These are phyloP conservation scores for Bothriochloa decipiens DNA, from an alignment of 176 grass and related monocot genomes.

Conservation along the genomic window DNA sequence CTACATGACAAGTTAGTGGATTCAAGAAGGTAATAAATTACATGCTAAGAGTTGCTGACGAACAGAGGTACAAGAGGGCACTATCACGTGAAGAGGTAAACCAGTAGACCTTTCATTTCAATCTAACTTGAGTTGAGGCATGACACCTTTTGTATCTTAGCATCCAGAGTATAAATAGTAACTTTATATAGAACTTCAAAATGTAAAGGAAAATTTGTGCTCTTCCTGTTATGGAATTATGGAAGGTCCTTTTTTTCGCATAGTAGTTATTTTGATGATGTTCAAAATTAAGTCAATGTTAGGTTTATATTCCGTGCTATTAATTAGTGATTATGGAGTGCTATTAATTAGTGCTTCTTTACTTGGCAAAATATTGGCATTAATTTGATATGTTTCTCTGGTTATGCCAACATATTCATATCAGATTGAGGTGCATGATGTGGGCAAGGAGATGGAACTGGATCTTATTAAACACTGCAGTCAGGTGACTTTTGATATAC, in stretches of 20 bases:
- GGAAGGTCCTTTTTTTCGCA: not conserved
- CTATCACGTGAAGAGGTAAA: slow-evolving; percentile 97
- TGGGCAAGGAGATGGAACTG: slow-evolving; percentile 98
- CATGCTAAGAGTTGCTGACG: slow-evolving; percentile 87
- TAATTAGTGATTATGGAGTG: slow-evolving; percentile 1
- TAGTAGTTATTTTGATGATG: slow-evolving; percentile 5
- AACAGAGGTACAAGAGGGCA: slow-evolving; percentile 83
- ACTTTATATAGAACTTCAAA: slow-evolving; percentile 3
- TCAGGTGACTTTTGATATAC: slow-evolving; percentile 60
- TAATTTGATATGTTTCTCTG: slow-evolving; percentile 9
- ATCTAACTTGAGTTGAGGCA: not conserved
- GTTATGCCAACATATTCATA: slow-evolving; percentile 37
- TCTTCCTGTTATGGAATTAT: slow-evolving; percentile 11
- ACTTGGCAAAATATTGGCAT: slow-evolving; percentile 11
- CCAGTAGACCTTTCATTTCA: slow-evolving; percentile 16
- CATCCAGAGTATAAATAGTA: slow-evolving; percentile 34
- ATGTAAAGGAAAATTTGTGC: not conserved
- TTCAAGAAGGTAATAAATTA: slow-evolving; percentile 99
- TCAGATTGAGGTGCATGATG: slow-evolving; percentile 98
- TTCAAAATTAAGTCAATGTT: not conserved
- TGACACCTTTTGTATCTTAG: not conserved
- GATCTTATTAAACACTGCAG: slow-evolving; percentile 98
- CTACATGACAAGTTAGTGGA: slow-evolving; percentile 81
- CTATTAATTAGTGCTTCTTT: not conserved
- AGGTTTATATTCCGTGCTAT: slow-evolving; percentile 3